phyloP scores from a whole-genome alignment of 768 basidiomycete genomes.

The Termitomyces sp. region DNA sequence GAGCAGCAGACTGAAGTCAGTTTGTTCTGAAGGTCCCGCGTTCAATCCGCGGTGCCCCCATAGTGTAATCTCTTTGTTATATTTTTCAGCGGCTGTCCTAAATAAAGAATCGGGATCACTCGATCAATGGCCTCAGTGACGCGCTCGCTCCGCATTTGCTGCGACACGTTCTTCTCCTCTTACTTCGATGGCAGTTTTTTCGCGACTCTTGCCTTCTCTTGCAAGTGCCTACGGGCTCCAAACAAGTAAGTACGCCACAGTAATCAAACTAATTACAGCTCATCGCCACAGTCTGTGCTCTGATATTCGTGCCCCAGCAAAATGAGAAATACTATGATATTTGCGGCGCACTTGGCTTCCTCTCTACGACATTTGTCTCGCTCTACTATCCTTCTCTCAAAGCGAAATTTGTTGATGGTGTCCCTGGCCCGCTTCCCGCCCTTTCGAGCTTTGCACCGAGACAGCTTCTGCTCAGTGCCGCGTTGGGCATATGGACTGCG shows the following conservation, averaged over 20 bases:
- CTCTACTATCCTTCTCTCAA: conserved; percentile 60
- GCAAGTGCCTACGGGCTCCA: conserved; percentile 51
- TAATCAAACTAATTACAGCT: background rate
- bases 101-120: background rate
- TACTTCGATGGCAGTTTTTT: conserved; percentile 40
- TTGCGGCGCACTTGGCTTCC: conserved; percentile 61
- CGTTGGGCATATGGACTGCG: background rate
- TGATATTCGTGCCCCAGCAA: conserved; percentile 61
- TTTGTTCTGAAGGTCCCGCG: too few relatives aligned
- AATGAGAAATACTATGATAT: conserved; percentile 69
- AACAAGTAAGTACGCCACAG: conserved; percentile 36
- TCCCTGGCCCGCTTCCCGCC: background rate
- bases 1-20: too few relatives aligned
- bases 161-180: background rate
- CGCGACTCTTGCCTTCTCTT: conserved; percentile 47
- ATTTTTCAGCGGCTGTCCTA: too few relatives aligned
- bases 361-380: conserved; percentile 56
- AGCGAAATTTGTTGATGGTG: conserved; percentile 41
- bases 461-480: background rate
- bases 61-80: too few relatives aligned
- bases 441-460: background rate
- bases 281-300: conserved; percentile 35
- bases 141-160: background rate
- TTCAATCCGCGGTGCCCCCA: too few relatives aligned
- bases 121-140: background rate